phyloP scores from a whole-genome alignment of 148 eudicot species.

The Diospyros lotus region DNA sequence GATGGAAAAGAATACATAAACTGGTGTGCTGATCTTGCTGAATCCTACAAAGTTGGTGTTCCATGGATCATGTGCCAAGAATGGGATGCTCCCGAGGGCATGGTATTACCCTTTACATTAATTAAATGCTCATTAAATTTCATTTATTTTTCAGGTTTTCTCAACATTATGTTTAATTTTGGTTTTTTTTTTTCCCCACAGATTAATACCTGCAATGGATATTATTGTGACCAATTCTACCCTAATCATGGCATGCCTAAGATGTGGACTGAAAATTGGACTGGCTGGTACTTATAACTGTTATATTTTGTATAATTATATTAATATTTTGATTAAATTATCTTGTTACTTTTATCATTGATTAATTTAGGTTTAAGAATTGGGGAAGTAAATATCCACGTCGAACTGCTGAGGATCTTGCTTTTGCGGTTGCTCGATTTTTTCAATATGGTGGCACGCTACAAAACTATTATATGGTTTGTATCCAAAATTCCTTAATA shows the following conservation, averaged over 20 bases:
- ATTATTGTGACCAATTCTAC: conserved; percentile 85
- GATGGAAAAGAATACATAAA: conserved; percentile 63
- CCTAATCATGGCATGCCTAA: conserved; percentile 78
- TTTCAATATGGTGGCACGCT: background rate
- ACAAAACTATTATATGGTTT: background rate
- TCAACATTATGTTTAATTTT: no score
- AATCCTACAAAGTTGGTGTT: conserved; percentile 77
- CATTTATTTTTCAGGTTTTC: background rate
- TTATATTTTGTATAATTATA: background rate
- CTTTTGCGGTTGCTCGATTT: background rate
- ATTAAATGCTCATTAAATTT: background rate
- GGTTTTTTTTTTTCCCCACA: conserved; percentile 24
- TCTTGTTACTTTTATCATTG: background rate
- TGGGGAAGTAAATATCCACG: background rate
- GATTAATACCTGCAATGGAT: conserved; percentile 97
- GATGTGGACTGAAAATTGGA: conserved; percentile 99
- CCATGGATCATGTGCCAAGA: conserved; percentile 99
- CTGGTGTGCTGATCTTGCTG: conserved; percentile 98
- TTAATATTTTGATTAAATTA: background rate
- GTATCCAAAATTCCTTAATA: background rate
- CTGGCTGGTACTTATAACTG: conserved; percentile 61
- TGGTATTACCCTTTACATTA: conserved; percentile 29
- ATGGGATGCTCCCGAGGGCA: conserved; percentile 76
- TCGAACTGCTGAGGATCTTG: background rate
- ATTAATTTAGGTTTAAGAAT: background rate